Evolutionary conservation across 2,329 filamentous ascomycete species (phyloP), one percentile per base, ranked within the genome.

Genomic region (Aspergillus pseudoglaucus): DNA sequence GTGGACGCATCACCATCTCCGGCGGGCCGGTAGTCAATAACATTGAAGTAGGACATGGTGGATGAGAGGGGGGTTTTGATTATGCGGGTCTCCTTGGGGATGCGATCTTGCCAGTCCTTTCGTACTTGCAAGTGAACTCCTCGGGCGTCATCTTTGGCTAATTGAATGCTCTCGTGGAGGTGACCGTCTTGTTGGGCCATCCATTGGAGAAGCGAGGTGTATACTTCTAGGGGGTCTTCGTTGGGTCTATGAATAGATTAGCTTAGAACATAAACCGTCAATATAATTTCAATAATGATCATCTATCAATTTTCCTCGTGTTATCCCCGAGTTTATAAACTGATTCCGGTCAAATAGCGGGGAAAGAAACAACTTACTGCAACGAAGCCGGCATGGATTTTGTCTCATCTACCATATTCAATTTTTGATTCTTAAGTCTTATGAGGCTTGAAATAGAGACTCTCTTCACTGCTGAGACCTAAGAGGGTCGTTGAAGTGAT

Each of bases 11-110:
- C 32, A 30, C 8, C 33, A 5, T 40, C 39, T 7, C 32, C 41
- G 32, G 4, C 41, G 12, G 10, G 47, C 51, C 32, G 48, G 12
- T 63, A 56, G 12, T 63, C 57, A 40, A 68, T 60, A 1, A 59
- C 64, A 33, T 69, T 65, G 47, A 62, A 67, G 44, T 67, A 69
- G 7, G 67, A 69, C 57, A 69, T 63, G 17, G 66, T 68, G 6
- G 64, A 48, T 5, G 55, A 46, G 12, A 69, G 45, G 2, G 67
- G 67, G 1, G 64, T 66, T 46, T 61, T 66, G 47, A 69, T 64
- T 12, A 68, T 58, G 40, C 60, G 59, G 9, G 66, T 68, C 37
- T 63, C 61, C 42, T 50, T 59, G 15, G 53, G 47, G 30, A 69
- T 53, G 6, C 55, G 30, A 7, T 51, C 33, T 7, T 55, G 48